Base-by-base conservation (phyloP, 495 filamentous ascomycete species). In the Penicillium desertorum region DNA sequence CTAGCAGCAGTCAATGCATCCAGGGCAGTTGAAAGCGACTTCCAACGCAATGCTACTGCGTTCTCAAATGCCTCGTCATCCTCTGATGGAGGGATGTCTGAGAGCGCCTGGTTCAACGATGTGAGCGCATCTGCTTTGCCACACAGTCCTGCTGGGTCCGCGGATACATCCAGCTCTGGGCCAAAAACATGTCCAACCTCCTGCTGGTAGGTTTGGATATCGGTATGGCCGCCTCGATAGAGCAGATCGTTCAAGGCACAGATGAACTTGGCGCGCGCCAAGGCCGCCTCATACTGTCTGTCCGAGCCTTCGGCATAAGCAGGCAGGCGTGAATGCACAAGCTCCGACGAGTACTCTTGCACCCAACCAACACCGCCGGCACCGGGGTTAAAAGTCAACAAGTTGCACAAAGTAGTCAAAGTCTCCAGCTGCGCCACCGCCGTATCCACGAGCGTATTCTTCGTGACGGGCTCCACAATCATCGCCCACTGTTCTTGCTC, bases 401-500 rank as follows among this genome's bases (percentile, higher is more conserved):
- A 69, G 54, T 79, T 81, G 61, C 82, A 86, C 7, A 88, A 62
- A 0, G 75, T 71, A 3, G 82, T 81, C 53, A 89, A 62, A 2
- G 84, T 76, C 30, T 80, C 80, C 12, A 89, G 58, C 59, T 86
- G 82, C 12, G 86, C 86, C 27, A 86, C 68, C 2, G 81, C 76
- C 2, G 86, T 88, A 43, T 90, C 87, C 1, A 88, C 76, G 1
- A 90, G 76, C 2, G 84, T 79, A 29, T 79, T 74, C 32, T 82
- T 79, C 2, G 85, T 87, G 19, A 87, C 73, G 0, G 86, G 84
- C 49, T 85, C 81, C 10, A 83, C 72, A 32, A 90, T 76, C 1
- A 76, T 76, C 17, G 80, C 85, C 83, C 84, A 87, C 63, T 83
- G 76, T 59, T 83, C 82, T 42, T 81, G 75, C 54, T 75, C 61